Evolutionary conservation across 1,284 basidiomycete genomes (phyloP).

Genomic region (Pseudozyma tsukubaensis): DNA sequence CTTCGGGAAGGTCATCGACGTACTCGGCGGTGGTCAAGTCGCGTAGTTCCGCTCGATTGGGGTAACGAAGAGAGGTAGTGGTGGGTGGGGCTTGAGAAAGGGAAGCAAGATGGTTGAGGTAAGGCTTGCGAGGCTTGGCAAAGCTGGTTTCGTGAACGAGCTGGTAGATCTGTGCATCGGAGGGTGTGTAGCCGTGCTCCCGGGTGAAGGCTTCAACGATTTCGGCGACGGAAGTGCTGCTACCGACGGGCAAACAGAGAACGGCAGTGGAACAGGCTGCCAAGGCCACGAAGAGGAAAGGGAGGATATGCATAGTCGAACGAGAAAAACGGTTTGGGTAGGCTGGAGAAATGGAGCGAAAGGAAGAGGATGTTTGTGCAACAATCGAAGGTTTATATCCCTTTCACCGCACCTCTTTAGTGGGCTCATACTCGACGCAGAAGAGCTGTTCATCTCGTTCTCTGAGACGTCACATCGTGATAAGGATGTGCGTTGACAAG

Average conservation of each 20-base stretch:
- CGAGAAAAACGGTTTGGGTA: too few species aligned
- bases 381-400: too few species aligned
- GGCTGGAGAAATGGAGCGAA: too few species aligned
- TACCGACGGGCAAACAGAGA: not conserved
- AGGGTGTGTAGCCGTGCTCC: too few species aligned
- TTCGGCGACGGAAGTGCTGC: not conserved
- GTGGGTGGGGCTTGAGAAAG: not conserved
- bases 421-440: too few species aligned
- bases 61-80: not conserved
- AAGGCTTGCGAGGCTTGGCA: too few species aligned
- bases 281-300: not conserved
- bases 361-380: too few species aligned
- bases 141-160: too few species aligned
- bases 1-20: not conserved
- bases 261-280: not conserved
- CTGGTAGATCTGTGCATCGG: not conserved
- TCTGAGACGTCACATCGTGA: not conserved
- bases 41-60: not conserved
- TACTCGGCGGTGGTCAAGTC: too few species aligned
- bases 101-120: not conserved
- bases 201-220: too few species aligned
- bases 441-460: too few species aligned
- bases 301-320: not conserved
- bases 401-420: too few species aligned
- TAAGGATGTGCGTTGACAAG: not conserved